Evolutionary conservation across 1,284 basidiomycete genomes (phyloP), one percentile per base, ranked within the genome.

Genomic region (Porogramme epimiltina): DNA sequence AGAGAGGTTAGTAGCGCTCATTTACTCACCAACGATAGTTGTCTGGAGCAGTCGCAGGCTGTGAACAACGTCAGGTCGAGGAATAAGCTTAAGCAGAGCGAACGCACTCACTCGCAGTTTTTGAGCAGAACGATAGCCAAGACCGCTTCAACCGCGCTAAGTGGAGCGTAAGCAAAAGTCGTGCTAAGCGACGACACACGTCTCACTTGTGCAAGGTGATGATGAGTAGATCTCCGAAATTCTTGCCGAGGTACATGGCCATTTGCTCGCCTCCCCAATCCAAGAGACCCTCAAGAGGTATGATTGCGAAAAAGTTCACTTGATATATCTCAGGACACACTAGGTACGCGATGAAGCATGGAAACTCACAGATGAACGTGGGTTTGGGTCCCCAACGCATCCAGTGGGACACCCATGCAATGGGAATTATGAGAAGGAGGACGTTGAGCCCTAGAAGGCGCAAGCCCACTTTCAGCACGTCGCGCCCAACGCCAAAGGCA

Each of bases 251-350:
- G 63, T 83, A 84, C 33, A 73, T 70, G 11, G 74, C 70, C 73
- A 85, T 77, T 60, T 84, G 78, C 57, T 85, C 82, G 31, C 81
- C 84, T 40, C 78, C 78, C 69, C 74, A 84, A 51, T 85, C 83
- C 52, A 84, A 80, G 11, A 83, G 57, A 47, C 73, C 70, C 58
- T 82, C 78, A 4, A 85, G 70, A 15, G 83, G 79, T 23, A 84
- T 73, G 51, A 84, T 77, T 16, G 76, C 69, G 38, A 82, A 62
- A 59, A 47, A 47, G 25, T 38, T 39, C 36, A 47, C 45, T 26
- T 0, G 16, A 34, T 23, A 18, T 34, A n/a, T 10, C 15, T 18
- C 25, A 10, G 26, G 2, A 45, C n/a, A 28, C 9, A n/a, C 4
- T 23, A 10, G 15, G 40, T 25, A 26, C 34, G 10, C n/a, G 34